A percentile compares a stretch with the other conserved stretches of the same genome.
Evolutionary conservation across 345 rosid genomes (phyloP).

Genomic region (Boechera retrofracta): DNA sequence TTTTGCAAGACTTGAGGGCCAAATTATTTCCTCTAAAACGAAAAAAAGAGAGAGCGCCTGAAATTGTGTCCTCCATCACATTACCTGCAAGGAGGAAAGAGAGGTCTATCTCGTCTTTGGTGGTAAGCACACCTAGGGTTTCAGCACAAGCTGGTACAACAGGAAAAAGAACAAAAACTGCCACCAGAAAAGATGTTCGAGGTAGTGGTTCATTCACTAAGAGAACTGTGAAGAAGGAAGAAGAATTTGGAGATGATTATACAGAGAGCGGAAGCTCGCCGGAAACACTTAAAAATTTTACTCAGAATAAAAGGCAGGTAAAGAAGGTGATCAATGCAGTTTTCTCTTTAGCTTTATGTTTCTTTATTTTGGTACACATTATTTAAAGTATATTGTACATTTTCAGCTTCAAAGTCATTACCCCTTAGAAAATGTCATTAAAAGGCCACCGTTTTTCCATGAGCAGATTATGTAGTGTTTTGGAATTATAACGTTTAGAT

Average conservation of each 20-base stretch:
- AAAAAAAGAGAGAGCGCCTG: conserved; percentile 66
- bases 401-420: conserved; percentile 19
- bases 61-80: conserved; percentile 58
- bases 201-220: conserved; percentile 56
- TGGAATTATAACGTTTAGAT: conserved; percentile 4
- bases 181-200: conserved; percentile 60
- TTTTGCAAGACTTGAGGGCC: conserved; percentile 85
- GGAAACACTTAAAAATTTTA: conserved; percentile 57
- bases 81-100: conserved; percentile 85
- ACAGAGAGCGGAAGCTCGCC: conserved; percentile 70
- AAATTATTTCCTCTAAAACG: conserved; percentile 83
- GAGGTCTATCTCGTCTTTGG: conserved; percentile 92
- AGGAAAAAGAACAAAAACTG: conserved; percentile 74
- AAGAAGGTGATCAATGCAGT: conserved; percentile 39
- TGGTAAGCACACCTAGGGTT: conserved; percentile 79
- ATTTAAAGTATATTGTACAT: conserved; percentile 12
- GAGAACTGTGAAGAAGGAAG: conserved; percentile 59
- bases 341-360: conserved; percentile 32
- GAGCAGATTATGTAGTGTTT: not conserved
- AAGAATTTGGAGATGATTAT: conserved; percentile 58
- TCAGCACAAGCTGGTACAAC: conserved; percentile 67
- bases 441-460: conserved; percentile 7
- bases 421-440: not conserved
- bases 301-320: conserved; percentile 75
- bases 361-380: conserved; percentile 26